Base-by-base conservation (phyloP, 495 filamentous ascomycete species). In the Penicillium soppii region DNA sequence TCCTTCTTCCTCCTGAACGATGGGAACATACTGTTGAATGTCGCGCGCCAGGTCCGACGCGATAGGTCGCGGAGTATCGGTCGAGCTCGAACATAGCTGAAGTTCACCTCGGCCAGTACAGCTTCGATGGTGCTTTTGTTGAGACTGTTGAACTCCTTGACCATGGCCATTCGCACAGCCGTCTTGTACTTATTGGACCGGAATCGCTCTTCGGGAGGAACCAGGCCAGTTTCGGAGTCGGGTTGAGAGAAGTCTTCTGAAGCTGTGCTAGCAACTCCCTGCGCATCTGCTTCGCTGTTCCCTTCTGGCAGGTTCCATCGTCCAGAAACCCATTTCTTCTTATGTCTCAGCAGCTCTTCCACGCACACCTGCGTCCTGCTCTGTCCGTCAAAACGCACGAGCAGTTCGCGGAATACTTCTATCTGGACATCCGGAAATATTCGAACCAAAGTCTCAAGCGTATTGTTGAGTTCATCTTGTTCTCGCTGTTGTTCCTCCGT, bases 381-480 rank as follows among this genome's bases (percentile, higher is more conserved):
- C 57, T 92, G 81, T 33, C 88, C 88, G 55, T 88, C 85, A 66
- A 95, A 89, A 51, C 78, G 89, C 21, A 78, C 70, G 27, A 98
- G 81, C 77, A 97, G 82, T 65, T 95, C 91, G 10, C 94, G 84
- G 58, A 98, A 91, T n/a, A 95, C 92, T 46, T 96, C 90, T 50
- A 92, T 75, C 47, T 89, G 85, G 19, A 96, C 76, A 67, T 95
- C 85, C 5, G 94, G 94, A 56, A 98, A 98, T 2, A 96, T 76
- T 5, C 78, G 79, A 3, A 83, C 82, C 9, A 98, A 80, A 1
- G 75, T 77, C 27, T 83, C 78, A 44, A 98, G 81, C 35, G 84
- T 79, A 12, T 75, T 68, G 68, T 98, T 98, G 17, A 96, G 73
- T 30, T 88, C 85, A 33, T 80, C 74, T 19, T 92, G 79, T 39